Evolutionary conservation across 768 basidiomycete species (phyloP).

Genomic region (Dioszegia hungarica): DNA sequence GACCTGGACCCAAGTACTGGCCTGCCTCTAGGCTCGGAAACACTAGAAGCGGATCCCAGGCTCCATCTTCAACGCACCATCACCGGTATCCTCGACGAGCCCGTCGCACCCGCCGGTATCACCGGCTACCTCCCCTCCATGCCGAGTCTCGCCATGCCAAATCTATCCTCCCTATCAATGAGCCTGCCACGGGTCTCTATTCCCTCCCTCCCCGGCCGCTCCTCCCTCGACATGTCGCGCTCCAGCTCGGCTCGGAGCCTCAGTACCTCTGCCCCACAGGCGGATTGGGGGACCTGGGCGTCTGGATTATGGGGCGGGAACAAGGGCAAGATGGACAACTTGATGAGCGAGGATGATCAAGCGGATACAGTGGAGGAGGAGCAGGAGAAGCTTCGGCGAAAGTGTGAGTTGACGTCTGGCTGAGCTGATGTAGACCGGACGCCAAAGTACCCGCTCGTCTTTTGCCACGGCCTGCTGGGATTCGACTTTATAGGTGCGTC

Average conservation of each 20-base stretch:
- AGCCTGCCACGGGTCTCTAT: background rate
- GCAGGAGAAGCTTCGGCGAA: conserved; percentile 54
- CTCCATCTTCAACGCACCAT: conserved; percentile 41
- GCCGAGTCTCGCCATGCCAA: background rate
- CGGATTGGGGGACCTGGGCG: conserved; percentile 33
- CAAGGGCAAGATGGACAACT: conserved; percentile 53
- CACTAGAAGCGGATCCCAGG: conserved; percentile 14
- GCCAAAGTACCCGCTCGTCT: conserved; percentile 79
- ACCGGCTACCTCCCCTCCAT: conserved; percentile 2
- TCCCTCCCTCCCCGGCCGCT: conserved; percentile 2
- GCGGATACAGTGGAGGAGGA: conserved; percentile 55
- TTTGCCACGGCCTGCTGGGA: conserved; percentile 83
- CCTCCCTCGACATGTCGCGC: background rate
- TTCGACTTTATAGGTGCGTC: conserved; percentile 43
- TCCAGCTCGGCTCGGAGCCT: conserved; percentile 15
- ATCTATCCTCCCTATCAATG: background rate
- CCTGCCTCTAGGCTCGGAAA: conserved; percentile 20
- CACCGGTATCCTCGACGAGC: conserved; percentile 17
- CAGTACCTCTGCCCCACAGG: conserved; percentile 17
- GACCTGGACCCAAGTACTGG: conserved; percentile 40
- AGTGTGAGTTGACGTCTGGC: conserved; percentile 56
- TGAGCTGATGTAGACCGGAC: conserved; percentile 59
- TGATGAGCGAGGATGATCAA: conserved; percentile 58
- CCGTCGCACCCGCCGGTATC: background rate
- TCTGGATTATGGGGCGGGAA: conserved; percentile 49